Evolutionary conservation across 768 basidiomycete genomes (phyloP), one percentile per base, ranked within the genome.

Genomic region (Brasilioporus rufonigricans): DNA sequence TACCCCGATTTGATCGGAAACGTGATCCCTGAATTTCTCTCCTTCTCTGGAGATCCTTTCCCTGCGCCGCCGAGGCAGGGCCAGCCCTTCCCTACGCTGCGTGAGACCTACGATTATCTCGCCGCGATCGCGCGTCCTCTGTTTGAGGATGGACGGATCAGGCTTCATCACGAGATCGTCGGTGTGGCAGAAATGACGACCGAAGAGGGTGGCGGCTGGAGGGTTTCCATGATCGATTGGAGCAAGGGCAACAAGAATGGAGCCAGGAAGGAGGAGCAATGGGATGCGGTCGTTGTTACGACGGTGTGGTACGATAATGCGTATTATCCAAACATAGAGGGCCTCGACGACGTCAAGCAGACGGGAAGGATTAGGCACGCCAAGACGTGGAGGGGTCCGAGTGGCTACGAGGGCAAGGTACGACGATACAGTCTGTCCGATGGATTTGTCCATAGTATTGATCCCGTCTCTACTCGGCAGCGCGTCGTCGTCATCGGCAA

Each of bases 221-320:
- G 58, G 21, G 75, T 80, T 0, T 38, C 59, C 1, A 65, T 75
- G 48, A 67, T 60, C 48, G 73, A 78, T 55, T 73, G 77, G 74
- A 67, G 63, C 48, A 36, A 57, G 9, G 65, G 48, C 21, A 12
- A 53, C 5, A 65, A 67, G 18, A 0, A 38, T 11, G 65, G 59
- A 2, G 16, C 49, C 5, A 67, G 62, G 36, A 50, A 57, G 3
- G 72, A 73, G 29, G 77, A 80, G 50, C 50, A 55, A 2, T 80
- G 80, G 80, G 80, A 81, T 46, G 78, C 75, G 0, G 74, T 81
- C 6, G 74, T 80, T n/a, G 57, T 80, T 26, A 73, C 78, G 13
- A 72, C 68, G 3, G 74, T 77, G 16, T 80, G 73, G 74, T 77
- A 74, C 55, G 79, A 80, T 56, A 71, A 75, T 47, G 74, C 70